A percentile compares a stretch with the other conserved stretches of the same genome.
Conservation (phyloP, 176 grass and related monocot species). For the Oryza punctata region DNA sequence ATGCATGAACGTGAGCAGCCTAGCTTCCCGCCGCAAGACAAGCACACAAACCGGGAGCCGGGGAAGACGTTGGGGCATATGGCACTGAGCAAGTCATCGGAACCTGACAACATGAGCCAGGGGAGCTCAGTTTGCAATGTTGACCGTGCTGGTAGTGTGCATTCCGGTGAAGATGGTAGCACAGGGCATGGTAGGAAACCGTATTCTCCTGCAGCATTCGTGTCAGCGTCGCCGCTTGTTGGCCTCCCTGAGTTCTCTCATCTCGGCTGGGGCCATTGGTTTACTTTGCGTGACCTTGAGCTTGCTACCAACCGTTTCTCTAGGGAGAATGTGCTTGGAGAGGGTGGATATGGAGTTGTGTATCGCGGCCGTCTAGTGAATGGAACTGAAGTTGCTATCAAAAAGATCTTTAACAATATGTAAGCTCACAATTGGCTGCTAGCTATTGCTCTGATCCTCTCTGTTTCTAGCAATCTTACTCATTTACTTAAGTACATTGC, state of each 20-base stretch:
- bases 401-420: constrained; percentile 96
- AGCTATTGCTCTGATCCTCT: constrained; percentile 2
- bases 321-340: constrained; percentile 94
- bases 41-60: constrained; percentile 46
- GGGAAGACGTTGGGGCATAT: constrained; percentile 58
- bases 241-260: constrained; percentile 97
- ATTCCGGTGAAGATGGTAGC: constrained; percentile 85
- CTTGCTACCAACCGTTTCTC: constrained; percentile 84
- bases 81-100: constrained; percentile 64
- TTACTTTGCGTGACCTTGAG: constrained; percentile 90
- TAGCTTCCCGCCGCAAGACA: constrained; percentile 51
- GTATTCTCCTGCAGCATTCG: constrained; percentile 54
- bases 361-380: constrained; percentile 79
- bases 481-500: background rate
- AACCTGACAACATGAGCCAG: constrained; percentile 93
- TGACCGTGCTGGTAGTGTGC: constrained; percentile 64
- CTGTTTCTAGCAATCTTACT: background rate
- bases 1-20: constrained; percentile 61
- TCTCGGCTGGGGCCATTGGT: constrained; percentile 99
- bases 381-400: constrained; percentile 91
- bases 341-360: constrained; percentile 94
- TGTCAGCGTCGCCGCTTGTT: constrained; percentile 76
- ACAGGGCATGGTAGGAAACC: constrained; percentile 57
- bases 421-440: constrained; percentile 45
- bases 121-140: constrained; percentile 79